Conservation (phyloP, 345 rosid species). For the Eucalyptus pauciflora region DNA sequence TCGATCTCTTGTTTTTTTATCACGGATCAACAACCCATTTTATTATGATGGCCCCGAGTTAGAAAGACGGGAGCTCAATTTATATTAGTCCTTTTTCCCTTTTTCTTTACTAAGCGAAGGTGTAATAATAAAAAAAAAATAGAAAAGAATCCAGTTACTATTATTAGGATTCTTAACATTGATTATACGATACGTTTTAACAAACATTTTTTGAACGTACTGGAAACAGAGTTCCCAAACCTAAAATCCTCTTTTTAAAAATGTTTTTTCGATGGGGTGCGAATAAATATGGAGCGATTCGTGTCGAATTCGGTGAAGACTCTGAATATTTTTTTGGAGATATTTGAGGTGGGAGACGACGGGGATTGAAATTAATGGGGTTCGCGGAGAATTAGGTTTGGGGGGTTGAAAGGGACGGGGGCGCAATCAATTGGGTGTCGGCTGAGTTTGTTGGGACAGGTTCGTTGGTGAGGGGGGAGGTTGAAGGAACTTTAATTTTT, state of each 20-base stretch:
- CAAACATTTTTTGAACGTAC: not conserved
- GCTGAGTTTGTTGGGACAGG: not conserved
- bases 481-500: not conserved
- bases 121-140: no score
- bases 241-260: not conserved
- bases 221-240: not conserved
- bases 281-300: not conserved
- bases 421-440: not conserved
- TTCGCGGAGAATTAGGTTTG: not conserved
- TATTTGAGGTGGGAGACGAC: not conserved
- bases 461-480: not conserved
- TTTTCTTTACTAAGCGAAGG: no score
- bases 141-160: not conserved
- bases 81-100: rapidly evolving
- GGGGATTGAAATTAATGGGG: not conserved
- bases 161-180: not conserved
- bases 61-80: not conserved
- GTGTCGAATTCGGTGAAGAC: not conserved
- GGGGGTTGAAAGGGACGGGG: not conserved
- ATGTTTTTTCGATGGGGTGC: not conserved
- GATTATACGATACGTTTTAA: not conserved
- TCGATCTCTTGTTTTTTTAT: no score
- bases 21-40: no score
- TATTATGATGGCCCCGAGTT: not conserved
- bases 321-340: not conserved